Percentiles rank a stretch among this genome's conserved stretches.
Conservation (phyloP, 306 rosid species). For the Rubus idaeus region DNA sequence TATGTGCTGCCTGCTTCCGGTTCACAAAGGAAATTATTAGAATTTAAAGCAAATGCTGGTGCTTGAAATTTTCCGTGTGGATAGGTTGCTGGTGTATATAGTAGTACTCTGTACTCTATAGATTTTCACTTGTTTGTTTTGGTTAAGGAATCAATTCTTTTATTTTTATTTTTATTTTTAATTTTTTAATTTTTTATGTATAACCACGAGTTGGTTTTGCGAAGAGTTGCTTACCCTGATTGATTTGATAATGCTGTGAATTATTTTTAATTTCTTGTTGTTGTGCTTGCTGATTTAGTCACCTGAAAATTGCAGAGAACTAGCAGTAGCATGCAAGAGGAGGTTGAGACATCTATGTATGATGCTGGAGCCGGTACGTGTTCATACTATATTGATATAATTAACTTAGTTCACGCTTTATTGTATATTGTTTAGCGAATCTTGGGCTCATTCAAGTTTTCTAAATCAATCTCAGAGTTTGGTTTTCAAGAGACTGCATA, state of each 20-base stretch:
- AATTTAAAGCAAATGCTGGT: not conserved
- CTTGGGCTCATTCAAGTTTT: conserved; percentile 25
- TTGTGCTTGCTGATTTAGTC: conserved; percentile 18
- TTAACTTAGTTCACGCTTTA: conserved; percentile 3
- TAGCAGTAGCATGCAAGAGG: conserved; percentile 75
- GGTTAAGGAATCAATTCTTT: not conserved
- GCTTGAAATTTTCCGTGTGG: not conserved
- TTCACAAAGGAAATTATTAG: conserved; percentile 11
- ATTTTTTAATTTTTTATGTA: not conserved
- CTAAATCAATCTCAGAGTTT: conserved; percentile 38
- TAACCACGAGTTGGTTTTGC: not conserved
- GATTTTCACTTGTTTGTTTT: not conserved
- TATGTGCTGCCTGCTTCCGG: conserved; percentile 9
- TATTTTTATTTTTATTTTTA: not conserved
- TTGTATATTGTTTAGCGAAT: conserved; percentile 1
- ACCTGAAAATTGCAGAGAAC: conserved; percentile 60
- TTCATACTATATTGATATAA: conserved; percentile 22
- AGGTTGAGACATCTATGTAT: conserved; percentile 74
- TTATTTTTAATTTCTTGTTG: not conserved
- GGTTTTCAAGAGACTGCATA: conserved; percentile 59
- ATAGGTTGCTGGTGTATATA: not conserved
- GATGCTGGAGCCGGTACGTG: conserved; percentile 72
- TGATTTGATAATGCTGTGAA: not conserved
- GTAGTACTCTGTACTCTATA: not conserved
- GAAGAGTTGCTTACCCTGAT: not conserved